Evolutionary conservation across 164 flowering plant genomes (phyloP).

Genomic region (Euptelea pleiosperma): DNA sequence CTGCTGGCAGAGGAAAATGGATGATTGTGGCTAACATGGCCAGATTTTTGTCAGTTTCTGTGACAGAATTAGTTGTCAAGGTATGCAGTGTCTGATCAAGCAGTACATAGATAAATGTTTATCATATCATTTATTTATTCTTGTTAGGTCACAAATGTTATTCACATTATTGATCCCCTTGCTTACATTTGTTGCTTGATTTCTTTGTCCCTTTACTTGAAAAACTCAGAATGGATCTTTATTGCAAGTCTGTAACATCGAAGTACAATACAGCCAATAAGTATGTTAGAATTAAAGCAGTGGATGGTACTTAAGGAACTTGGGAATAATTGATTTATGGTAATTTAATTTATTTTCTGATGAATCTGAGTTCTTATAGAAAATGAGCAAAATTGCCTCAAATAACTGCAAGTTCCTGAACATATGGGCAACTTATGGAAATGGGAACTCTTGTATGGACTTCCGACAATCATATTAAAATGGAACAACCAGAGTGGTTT

Average conservation of each 20-base stretch:
- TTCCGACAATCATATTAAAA: too few species aligned
- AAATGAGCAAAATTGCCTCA: too few species aligned
- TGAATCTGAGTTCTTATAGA: too few species aligned
- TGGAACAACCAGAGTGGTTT: too few species aligned
- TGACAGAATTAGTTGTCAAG: conserved; percentile 80
- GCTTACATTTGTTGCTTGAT: neutral
- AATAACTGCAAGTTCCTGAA: too few species aligned
- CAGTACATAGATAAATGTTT: neutral
- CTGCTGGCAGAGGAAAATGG: conserved; percentile 90
- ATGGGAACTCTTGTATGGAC: too few species aligned
- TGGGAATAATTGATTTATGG: too few species aligned
- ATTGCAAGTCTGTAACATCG: neutral
- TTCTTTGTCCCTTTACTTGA: neutral
- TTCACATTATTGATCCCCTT: neutral
- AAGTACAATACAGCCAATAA: neutral
- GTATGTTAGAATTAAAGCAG: neutral
- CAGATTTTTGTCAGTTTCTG: conserved; percentile 79
- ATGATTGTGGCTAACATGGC: conserved; percentile 87
- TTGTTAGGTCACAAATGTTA: neutral
- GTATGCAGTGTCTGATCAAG: conserved; percentile 30
- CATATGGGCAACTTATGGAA: too few species aligned
- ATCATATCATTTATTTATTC: neutral
- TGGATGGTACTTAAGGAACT: neutral
- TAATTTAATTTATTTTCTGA: too few species aligned
- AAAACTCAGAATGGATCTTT: neutral